Evolutionary conservation across 257 asterid genomes (phyloP), one percentile per base, ranked within the genome.

Genomic region (Capsicum rhomboideum): DNA sequence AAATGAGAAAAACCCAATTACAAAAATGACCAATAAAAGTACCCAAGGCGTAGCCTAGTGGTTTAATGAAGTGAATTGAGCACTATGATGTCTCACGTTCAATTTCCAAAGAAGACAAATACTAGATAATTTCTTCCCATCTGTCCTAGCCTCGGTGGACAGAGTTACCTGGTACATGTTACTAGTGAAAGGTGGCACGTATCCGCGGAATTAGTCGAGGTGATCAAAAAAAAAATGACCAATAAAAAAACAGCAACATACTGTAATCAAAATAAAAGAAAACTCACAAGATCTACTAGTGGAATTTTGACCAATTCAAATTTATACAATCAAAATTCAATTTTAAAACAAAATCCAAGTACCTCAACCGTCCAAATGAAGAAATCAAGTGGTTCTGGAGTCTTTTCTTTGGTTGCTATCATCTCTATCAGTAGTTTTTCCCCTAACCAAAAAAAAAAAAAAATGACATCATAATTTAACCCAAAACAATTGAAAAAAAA

Each of bases 331-430:
- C 1, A 28, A 14, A 50, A 31, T 61, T 26, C 29, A 28, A 17
- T 23, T 2, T 0, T 16, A 26, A 75, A 10, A 2, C 11, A 10
- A 14, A 17, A 50, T 2, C 7, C 68, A 37, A 40, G 28, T 50
- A 77, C 82, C 82, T 77, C 82, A 16, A 50, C 44, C 14, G 82
- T 77, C 82, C 82, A 77, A 77, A 77, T 77, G 63, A 77, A 77
- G 63, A 77, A 77, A 77, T 77, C 82, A 16, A 77, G 63, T 28
- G 82, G 82, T 28, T 77, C 82, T 14, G 82, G 82, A 26, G 44
- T 1, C 14, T 28, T 77, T 77, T 50, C 82, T 52, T 77, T 77
- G 63, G 63, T 77, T 77, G 50, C 17, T 77, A 77, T 77, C 82
- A 77, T 77, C 82, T 77, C 82, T 77, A 34, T 34, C 63, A 26